Evolutionary conservation across 768 basidiomycete genomes (phyloP).

Genomic region (Gelatoporia subvermispora): DNA sequence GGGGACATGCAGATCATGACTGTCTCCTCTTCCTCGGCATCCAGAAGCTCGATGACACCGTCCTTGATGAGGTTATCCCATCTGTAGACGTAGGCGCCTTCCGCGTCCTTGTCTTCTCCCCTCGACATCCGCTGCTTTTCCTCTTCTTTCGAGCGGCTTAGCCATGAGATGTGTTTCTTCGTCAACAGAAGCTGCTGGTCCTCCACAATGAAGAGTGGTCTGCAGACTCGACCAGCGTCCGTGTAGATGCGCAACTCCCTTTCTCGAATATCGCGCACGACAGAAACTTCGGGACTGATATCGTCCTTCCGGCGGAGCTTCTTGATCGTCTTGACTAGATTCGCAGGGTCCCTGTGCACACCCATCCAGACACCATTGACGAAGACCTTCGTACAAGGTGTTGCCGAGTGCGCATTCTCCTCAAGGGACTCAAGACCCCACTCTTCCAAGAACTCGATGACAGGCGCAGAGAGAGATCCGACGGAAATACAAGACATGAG

Average conservation of each 20-base stretch:
- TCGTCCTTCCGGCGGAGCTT: slow-evolving; percentile 90
- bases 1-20: slow-evolving; percentile 99
- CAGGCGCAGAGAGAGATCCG: slow-evolving; percentile 90
- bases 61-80: slow-evolving; percentile 84
- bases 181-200: slow-evolving; percentile 79
- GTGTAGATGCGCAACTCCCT: slow-evolving; percentile 91
- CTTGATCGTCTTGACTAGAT: slow-evolving; percentile 90
- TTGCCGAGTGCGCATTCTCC: slow-evolving; percentile 83
- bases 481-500: slow-evolving; percentile 98
- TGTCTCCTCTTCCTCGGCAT: slow-evolving; percentile 99
- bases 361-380: slow-evolving; percentile 99
- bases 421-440: slow-evolving; percentile 96
- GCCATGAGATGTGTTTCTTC: slow-evolving; percentile 79
- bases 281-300: slow-evolving; percentile 92
- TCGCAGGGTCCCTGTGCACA: slow-evolving; percentile 91
- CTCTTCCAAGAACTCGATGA: slow-evolving; percentile 97
- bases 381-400: slow-evolving; percentile 92
- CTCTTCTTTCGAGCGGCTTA: slow-evolving; percentile 54
- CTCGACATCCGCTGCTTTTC: slow-evolving; percentile 64
- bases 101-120: slow-evolving; percentile 51
- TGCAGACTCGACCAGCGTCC: slow-evolving; percentile 94
- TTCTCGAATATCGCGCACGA: slow-evolving; percentile 97
- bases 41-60: slow-evolving; percentile 89
- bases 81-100: slow-evolving; percentile 37
- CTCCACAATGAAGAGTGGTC: slow-evolving; percentile 95